These are phyloP conservation scores for Peronospora farinosa DNA, from an alignment of 352 stramenopile genomes.

Conservation along the genomic window DNA sequence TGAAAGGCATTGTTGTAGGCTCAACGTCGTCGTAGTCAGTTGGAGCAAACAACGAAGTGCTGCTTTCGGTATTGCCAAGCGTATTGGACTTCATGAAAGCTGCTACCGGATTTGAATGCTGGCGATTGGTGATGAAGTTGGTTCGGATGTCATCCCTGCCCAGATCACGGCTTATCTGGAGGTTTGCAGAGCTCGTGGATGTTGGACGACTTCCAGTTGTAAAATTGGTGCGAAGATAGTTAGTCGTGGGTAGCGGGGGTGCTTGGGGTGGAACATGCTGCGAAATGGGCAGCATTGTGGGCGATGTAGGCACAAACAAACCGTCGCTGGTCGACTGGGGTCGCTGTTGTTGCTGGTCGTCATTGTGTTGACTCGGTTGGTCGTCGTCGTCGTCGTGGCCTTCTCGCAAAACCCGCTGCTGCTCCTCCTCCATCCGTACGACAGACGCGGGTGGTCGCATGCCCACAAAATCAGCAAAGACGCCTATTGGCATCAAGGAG, in stretches of 20 bases:
- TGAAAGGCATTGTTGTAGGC: slow-evolving; percentile 30
- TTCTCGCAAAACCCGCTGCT: slow-evolving; percentile 42
- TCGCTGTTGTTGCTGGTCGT: not conserved
- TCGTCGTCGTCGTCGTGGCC: slow-evolving; percentile 1
- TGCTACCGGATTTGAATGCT: slow-evolving; percentile 15
- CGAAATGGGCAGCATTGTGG: slow-evolving; percentile 20
- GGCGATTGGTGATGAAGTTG: slow-evolving; percentile 37
- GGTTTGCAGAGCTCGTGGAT: slow-evolving; percentile 2
- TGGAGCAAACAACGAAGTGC: slow-evolving; percentile 14
- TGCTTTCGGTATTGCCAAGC: slow-evolving; percentile 3
- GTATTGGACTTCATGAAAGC: slow-evolving; percentile 21
- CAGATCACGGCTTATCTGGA: slow-evolving; percentile 5
- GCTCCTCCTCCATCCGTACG: slow-evolving; percentile 51
- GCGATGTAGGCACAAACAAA: slow-evolving; percentile 29
- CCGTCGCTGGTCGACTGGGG: slow-evolving; percentile 12
- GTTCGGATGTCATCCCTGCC: slow-evolving; percentile 33
- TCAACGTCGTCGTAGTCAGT: slow-evolving; percentile 39
- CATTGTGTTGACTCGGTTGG: not conserved
- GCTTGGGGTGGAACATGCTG: slow-evolving; percentile 17
- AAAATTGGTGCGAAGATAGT: slow-evolving; percentile 40
- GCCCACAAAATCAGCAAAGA: slow-evolving; percentile 18
- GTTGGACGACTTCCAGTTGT: slow-evolving; percentile 16
- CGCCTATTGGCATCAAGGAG: slow-evolving; percentile 10
- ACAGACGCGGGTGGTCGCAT: slow-evolving; percentile 15
- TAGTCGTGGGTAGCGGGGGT: slow-evolving; percentile 24